phyloP scores from a whole-genome alignment of 2,329 filamentous ascomycete species.

The Talaromyces albobiverticillius region DNA sequence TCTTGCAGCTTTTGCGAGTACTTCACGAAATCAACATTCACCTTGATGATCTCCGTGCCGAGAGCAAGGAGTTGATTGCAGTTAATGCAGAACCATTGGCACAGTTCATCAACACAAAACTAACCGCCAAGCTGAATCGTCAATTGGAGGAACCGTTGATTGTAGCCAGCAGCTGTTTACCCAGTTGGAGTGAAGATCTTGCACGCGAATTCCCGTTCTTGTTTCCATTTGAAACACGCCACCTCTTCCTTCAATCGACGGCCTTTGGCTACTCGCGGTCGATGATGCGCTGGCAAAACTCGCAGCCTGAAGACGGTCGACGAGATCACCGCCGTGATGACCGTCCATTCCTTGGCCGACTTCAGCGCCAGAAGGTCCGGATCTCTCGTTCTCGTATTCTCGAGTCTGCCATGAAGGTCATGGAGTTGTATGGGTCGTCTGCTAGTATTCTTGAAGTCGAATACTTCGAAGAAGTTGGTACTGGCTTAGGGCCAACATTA shows the following conservation, averaged over 20 bases:
- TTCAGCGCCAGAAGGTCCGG: slow-evolving; percentile 96
- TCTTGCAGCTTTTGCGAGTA: slow-evolving; percentile 82
- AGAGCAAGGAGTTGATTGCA: slow-evolving; percentile 67
- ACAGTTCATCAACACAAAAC: slow-evolving; percentile 97
- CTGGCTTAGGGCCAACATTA: slow-evolving; percentile 87
- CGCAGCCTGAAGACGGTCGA: slow-evolving; percentile 77
- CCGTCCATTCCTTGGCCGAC: slow-evolving; percentile 80
- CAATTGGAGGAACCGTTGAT: slow-evolving; percentile 96
- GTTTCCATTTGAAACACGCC: slow-evolving; percentile 95
- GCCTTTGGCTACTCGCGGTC: slow-evolving; percentile 97
- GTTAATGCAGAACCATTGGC: slow-evolving; percentile 79
- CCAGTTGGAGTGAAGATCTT: slow-evolving; percentile 93
- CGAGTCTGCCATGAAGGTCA: slow-evolving; percentile 95
- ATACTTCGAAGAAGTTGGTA: slow-evolving; percentile 98
- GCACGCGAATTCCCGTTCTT: slow-evolving; percentile 92
- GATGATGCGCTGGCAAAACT: slow-evolving; percentile 96
- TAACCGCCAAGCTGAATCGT: slow-evolving; percentile 95
- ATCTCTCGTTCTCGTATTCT: slow-evolving; percentile 93
- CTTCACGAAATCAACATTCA: slow-evolving; percentile 91
- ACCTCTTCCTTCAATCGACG: slow-evolving; percentile 95
- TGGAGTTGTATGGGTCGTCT: slow-evolving; percentile 97
- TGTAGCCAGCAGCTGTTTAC: slow-evolving; percentile 93
- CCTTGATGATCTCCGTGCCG: slow-evolving; percentile 81
- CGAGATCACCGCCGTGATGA: slow-evolving; percentile 83
- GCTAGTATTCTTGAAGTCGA: slow-evolving; percentile 95